Percentiles rank a stretch among this genome's conserved stretches.
These are phyloP conservation scores for Claviceps quebecensis DNA, from an alignment of 2,329 filamentous ascomycete genomes.

Conservation along the genomic window DNA sequence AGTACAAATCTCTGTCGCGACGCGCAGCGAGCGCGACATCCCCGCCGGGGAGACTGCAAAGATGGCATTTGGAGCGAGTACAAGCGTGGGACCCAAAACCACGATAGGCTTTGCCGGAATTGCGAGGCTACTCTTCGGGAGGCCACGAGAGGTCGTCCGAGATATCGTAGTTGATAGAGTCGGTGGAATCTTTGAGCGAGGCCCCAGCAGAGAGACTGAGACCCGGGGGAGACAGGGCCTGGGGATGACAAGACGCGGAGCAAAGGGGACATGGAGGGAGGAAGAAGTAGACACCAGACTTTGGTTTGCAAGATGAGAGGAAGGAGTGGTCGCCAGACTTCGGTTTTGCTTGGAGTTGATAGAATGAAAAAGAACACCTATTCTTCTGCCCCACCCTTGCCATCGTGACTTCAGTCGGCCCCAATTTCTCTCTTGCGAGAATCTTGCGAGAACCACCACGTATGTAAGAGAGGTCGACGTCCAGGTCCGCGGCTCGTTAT, in stretches of 20 bases:
- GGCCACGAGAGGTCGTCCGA: background rate
- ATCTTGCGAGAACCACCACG: background rate
- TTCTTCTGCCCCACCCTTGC: too few species aligned
- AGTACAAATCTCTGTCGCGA: constrained; percentile 1
- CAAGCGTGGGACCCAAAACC: background rate
- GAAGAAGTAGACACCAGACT: background rate
- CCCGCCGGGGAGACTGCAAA: constrained; percentile 2
- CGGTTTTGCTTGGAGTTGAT: background rate
- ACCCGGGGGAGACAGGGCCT: too few species aligned
- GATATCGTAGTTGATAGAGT: background rate
- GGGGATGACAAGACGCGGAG: background rate
- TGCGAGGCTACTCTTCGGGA: constrained; percentile 1
- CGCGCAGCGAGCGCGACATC: constrained; percentile 1
- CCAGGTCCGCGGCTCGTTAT: background rate
- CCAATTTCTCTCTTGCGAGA: background rate
- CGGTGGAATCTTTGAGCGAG: too few species aligned
- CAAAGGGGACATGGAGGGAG: background rate
- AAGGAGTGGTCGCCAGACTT: background rate
- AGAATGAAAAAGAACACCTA: background rate
- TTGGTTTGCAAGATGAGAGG: background rate
- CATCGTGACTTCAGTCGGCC: background rate
- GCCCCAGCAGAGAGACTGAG: too few species aligned
- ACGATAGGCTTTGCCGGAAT: background rate
- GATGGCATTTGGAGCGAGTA: constrained; percentile 3
- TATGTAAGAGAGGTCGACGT: too few species aligned